Base-by-base conservation (phyloP, 2,329 filamentous ascomycete species). In the Alternaria tenuissima region DNA sequence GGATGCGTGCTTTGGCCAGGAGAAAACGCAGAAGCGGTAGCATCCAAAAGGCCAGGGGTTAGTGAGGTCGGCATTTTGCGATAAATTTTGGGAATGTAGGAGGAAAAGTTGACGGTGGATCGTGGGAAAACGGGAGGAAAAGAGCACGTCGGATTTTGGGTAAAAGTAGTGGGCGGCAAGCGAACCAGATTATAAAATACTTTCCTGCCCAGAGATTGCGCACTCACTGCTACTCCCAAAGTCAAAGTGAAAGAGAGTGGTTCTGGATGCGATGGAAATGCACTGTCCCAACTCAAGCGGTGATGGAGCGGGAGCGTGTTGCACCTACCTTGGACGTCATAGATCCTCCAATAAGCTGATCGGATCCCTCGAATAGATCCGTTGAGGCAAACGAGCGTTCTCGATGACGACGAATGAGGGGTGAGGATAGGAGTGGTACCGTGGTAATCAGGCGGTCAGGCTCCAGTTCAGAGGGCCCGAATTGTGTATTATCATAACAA, bases 401-500 rank as follows among this genome's bases (percentile, higher is more conserved):
- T 52, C 51, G 51, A 42, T 43, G 46, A 49, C 30, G 32, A 24
- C 4, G 32, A 48, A 3, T 24, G 30, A 48, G 30, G 30, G 18
- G n/a, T 1, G n/a, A 18, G 28, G 38, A 42, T 14, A 26, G 34
- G 26, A 24, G 42, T 46, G 42, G 49, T 34, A 47, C 49, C 55
- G 20, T 18, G 32, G 46, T 38, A 38, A 24, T 41, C 28, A 43
- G 46, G 44, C 9, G 6, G 32, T 22, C 49, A 39, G 34, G 26
- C 26, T 44, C 55, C 55, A 58, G 44, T 51, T 46, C 30, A n/a
- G 49, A 55, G n/a, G 18, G 38, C 14, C 43, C 28, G 1, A 41
- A 58, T 54, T n/a, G 44, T 48, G 53, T 49, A 36, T 22, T 16
- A 22, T 38, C 32, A 30, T 22, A 16, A n/a, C 46, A 38, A 49